Evolutionary conservation across 116 monocot genomes (phyloP), one percentile per base, ranked within the genome.

Genomic region (Cymodocea nodosa): DNA sequence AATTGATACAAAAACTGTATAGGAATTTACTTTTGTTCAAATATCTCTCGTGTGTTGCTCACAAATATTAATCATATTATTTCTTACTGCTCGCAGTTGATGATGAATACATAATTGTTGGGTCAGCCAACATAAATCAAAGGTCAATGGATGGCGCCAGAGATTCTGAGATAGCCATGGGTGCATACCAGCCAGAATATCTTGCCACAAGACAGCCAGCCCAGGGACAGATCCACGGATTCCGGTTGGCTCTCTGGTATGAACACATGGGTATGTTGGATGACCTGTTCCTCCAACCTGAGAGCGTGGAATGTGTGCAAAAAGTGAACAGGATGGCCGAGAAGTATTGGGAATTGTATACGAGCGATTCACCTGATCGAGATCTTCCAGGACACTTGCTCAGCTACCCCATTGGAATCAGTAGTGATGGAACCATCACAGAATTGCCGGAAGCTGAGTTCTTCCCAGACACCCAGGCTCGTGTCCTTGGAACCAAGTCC

Each of bases 71-170:
- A 15, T 36, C 62, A 13, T 35, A n/a, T 5, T 30, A 15, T 35
- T 16, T 19, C 10, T 59, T 8, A 60, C 20, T 20, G 10, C 34
- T 35, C 23, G 15, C 71, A 85, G 86, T 86, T 30, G 86, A 86
- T 48, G 86, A 86, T 56, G 86, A 86, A 71, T 86, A 86, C 70
- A 78, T 86, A 51, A 80, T 86, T 56, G 68, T 86, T 23, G 86
- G 86, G 11, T 86, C 86, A 15, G 86, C 86, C 12, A 86, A 86
- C 70, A 86, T 86, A 60, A 86, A 86, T n/a, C 83, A 86, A 70
- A 64, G 86, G 48, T 86, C 86, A 1, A 80, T 86, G 86, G 82
- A 82, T 51, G 86, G 86, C 13, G 76, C 71, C 12, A 76, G 86
- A 62, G 86, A 86, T 60, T 59, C 86, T 15, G 86, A 82, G 77